Percentiles rank a stretch among this genome's conserved stretches.
These are phyloP conservation scores for Talaromyces sp. DNA, from an alignment of 2,329 filamentous ascomycete species.

Conservation along the genomic window DNA sequence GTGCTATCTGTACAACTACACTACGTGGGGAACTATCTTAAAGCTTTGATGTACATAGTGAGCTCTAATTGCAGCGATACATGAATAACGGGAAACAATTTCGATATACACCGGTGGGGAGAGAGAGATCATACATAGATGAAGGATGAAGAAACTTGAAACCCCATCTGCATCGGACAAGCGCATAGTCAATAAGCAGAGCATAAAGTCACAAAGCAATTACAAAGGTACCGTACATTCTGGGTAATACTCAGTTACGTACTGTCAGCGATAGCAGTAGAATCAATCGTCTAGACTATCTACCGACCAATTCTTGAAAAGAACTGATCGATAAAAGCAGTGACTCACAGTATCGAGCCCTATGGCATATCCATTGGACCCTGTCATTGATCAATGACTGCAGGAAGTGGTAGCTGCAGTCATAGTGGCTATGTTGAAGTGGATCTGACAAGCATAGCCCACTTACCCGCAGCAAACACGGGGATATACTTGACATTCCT, in stretches of 20 bases:
- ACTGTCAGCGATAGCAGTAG: not conserved
- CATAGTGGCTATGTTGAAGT: conserved; percentile 1
- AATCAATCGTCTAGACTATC: not conserved
- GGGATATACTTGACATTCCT: not conserved
- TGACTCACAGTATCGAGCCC: not conserved
- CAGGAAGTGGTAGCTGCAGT: not conserved
- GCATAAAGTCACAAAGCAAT: not conserved
- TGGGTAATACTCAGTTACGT: not conserved
- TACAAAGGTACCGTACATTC: not conserved
- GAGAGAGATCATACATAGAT: no score
- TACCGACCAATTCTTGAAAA: not conserved
- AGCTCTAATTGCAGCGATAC: not conserved
- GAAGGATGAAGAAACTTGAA: no score
- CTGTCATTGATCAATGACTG: not conserved
- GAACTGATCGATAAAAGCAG: not conserved
- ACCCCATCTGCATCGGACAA: no score
- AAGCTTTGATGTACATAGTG: not conserved
- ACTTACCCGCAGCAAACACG: not conserved
- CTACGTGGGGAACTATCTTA: not conserved
- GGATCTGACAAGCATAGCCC: not conserved
- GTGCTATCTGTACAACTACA: not conserved
- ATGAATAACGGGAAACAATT: not conserved
- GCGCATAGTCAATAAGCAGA: no score
- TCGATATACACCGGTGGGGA: no score
- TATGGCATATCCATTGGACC: not conserved